Evolutionary conservation across 2,329 filamentous ascomycete genomes (phyloP).

Genomic region (Chaetomiaceae sp.): DNA sequence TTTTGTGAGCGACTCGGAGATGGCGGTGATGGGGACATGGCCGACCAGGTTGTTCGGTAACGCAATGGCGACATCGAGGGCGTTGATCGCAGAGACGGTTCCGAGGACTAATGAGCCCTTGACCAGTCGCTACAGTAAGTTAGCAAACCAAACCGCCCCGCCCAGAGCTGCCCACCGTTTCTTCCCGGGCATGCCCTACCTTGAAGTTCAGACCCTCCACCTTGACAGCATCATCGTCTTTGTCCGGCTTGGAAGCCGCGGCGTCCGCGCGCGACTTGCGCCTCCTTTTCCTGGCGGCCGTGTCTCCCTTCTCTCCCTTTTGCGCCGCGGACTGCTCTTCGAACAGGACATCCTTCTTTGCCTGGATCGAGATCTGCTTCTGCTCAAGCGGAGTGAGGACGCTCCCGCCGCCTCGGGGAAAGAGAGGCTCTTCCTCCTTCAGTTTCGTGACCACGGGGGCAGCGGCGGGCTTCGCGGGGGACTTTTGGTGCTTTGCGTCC

Average conservation of each 20-base stretch:
- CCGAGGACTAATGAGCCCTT: constrained; percentile 85
- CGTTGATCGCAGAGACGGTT: constrained; percentile 75
- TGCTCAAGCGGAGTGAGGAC: constrained; percentile 89
- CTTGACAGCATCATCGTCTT: constrained; percentile 56
- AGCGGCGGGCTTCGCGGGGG: constrained; percentile 32
- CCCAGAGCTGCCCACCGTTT: background rate
- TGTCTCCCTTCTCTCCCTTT: constrained; percentile 37
- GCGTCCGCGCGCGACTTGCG: constrained; percentile 49
- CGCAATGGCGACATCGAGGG: constrained; percentile 72
- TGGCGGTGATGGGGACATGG: constrained; percentile 84
- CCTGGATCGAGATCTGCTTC: constrained; percentile 93
- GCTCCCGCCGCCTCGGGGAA: constrained; percentile 87
- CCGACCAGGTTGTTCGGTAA: constrained; percentile 91
- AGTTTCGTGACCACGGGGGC: constrained; percentile 40
- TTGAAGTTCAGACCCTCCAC: constrained; percentile 89
- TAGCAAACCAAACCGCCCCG: constrained; percentile 1
- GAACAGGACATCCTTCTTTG: constrained; percentile 84
- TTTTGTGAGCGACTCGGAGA: constrained; percentile 74
- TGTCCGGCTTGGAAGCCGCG: constrained; percentile 49
- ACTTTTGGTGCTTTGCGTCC: constrained; percentile 25
- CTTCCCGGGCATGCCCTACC: constrained; percentile 46
- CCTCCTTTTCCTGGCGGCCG: constrained; percentile 50
- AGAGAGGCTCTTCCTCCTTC: constrained; percentile 80
- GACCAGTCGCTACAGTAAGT: constrained; percentile 60
- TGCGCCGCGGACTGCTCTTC: constrained; percentile 65